Base-by-base conservation (phyloP, 805 yeast genomes). In the Lachancea thermotolerans region DNA sequence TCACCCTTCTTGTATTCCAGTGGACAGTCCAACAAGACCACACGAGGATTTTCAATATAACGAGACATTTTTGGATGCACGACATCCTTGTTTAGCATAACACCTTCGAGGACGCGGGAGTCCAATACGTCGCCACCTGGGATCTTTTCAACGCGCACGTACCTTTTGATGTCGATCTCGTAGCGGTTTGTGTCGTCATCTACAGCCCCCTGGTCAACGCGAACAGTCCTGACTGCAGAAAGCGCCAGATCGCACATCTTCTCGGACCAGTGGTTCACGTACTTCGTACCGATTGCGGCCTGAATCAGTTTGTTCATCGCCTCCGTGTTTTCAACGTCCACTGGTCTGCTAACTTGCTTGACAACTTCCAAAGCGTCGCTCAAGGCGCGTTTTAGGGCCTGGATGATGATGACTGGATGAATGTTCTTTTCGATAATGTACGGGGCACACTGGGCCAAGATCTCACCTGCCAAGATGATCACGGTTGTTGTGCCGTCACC, bases 401-500 rank as follows among this genome's bases (percentile, higher is more conserved):
- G 89, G 62, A 93, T 93, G 52, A 93, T 87, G 45, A 93, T 85
- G 31, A 93, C 99, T 0, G 99, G 99, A 68, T 93, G 99, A 57
- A 93, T 89, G 62, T 90, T 87, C 64, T 88, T 88, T 67, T 91
- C 98, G 54, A 85, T 81, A 46, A 77, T 58, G 66, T 88, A 89
- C 39, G 96, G 97, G 66, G 85, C 89, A 40, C 95, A 81, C 67
- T 90, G 97, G 3, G 98, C 96, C 49, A 93, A 73, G 47, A 93
- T 88, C 66, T 93, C 99, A 52, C 99, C 99, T 15, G 99, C 98
- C 46, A 91, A 72, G 51, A 93, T 91, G 60, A 93, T 93, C 44
- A 93, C 99, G 8, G 96, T 84, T 21, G 99, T 93, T 49, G 99
- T 90, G 50, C 98, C 98, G 61, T 93, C 99, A 46, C 99, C 99